Percentiles rank a stretch among this genome's conserved stretches.
Conservation (phyloP, 2,329 filamentous ascomycete genomes). For the Thielaviopsis euricoi region DNA sequence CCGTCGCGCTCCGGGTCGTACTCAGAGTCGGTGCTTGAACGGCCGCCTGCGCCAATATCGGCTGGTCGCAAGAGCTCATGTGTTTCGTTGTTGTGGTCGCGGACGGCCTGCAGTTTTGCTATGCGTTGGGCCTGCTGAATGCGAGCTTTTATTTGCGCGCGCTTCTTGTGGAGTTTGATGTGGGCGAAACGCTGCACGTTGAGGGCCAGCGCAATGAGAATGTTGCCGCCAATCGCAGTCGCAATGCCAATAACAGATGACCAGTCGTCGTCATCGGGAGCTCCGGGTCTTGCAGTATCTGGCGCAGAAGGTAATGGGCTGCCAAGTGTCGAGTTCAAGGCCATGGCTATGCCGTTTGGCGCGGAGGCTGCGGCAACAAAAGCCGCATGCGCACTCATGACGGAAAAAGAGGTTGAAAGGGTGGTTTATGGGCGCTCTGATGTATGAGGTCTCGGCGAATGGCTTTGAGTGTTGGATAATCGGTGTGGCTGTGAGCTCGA, state of each 20-base stretch:
- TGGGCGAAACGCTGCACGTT: constrained; percentile 96
- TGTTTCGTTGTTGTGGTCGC: neutral
- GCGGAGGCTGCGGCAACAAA: constrained; percentile 1
- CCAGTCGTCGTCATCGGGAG: constrained; percentile 37
- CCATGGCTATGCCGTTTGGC: neutral
- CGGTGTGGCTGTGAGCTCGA: neutral
- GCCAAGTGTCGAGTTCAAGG: constrained; percentile 8
- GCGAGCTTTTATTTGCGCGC: constrained; percentile 37
- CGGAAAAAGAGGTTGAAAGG: neutral
- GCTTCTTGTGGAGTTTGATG: constrained; percentile 61
- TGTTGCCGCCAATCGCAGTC: constrained; percentile 81
- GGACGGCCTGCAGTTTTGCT: constrained; percentile 7
- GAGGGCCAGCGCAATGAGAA: constrained; percentile 85
- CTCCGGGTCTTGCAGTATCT: neutral
- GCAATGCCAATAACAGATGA: constrained; percentile 89
- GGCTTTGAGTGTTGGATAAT: neutral
- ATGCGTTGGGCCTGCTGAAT: constrained; percentile 37
- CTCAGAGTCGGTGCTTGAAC: neutral
- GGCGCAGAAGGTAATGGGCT: neutral
- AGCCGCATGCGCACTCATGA: neutral
- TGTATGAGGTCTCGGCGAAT: neutral
- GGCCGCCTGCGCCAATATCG: neutral
- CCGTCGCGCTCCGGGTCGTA: neutral
- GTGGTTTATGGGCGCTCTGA: too few relatives aligned
- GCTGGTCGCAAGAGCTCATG: constrained; percentile 1